Base-by-base conservation (phyloP, 148 eudicot species). In the Rhododendron griersonianum region DNA sequence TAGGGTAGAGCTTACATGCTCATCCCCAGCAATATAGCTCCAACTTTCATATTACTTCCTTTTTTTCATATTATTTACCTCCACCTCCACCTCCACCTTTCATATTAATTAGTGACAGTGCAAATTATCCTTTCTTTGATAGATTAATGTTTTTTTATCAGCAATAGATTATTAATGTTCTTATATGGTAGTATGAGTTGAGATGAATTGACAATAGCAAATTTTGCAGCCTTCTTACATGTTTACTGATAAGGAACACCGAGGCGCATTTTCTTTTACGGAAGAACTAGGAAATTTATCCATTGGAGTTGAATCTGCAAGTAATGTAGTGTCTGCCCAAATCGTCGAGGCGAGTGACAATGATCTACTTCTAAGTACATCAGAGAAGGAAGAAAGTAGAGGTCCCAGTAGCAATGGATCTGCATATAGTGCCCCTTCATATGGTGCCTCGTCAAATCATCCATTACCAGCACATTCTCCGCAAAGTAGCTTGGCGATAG, bases 221-320 rank as follows among this genome's bases (percentile, higher is more conserved):
- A 33, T 85, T 88, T 91, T 96, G 93, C 96, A 98, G 99, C 99
- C 99, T 18, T 95, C 98, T 18, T 98, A 93, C 91, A 93, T 98
- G 98, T 98, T 98, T 89, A 98, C 95, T 55, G 98, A 98, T 87
- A 98, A 98, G 88, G 98, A 98, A 86, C 94, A 98, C 87, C 91
- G 98, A 92, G 99, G 98, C 80, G 96, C 99, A 83, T 98, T 94
- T 88, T 98, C 92, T 37, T 94, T 95, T 90, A 93, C 96, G 35
- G 99, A 98, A 82, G 99, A 95, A 87, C 85, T 89, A 48, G 98
- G 94, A 45, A 92, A 89, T 86, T 85, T 98, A 73, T 88, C 99
- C 50, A 90, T 98, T n/a, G 93, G 91, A 82, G 88, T 90, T 51
- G 98, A 93, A 77, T 85, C 94, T 78, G 85, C 85, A 33, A 92